phyloP scores from a whole-genome alignment of 2,329 filamentous ascomycete genomes.

The Phyllosticta ampelicida region DNA sequence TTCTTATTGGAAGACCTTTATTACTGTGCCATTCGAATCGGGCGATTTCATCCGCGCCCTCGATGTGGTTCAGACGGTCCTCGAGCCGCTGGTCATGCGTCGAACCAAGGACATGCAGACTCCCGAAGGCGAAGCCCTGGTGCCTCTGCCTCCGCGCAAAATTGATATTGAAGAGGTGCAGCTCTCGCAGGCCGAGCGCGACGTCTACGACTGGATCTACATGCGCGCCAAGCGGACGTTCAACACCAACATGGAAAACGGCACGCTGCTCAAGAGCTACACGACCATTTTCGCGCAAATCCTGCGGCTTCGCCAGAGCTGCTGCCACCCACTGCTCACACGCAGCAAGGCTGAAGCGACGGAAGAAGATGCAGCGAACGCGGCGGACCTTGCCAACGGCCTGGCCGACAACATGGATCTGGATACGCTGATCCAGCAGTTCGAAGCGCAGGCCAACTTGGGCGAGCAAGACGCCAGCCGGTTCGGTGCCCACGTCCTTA shows the following conservation, averaged over 20 bases:
- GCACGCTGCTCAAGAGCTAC: slow-evolving; percentile 88
- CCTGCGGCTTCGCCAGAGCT: slow-evolving; percentile 80
- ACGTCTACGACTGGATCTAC: slow-evolving; percentile 88
- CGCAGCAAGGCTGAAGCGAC: slow-evolving; percentile 77
- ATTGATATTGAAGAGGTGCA: slow-evolving; percentile 83
- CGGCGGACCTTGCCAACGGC: slow-evolving; percentile 68
- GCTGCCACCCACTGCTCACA: slow-evolving; percentile 84
- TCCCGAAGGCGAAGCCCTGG: slow-evolving; percentile 68
- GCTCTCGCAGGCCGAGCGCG: slow-evolving; percentile 71
- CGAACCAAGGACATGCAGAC: slow-evolving; percentile 98
- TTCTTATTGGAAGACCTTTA: slow-evolving; percentile 98
- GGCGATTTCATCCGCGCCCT: slow-evolving; percentile 88
- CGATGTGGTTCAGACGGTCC: slow-evolving; percentile 91
- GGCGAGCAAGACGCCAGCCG: slow-evolving; percentile 50
- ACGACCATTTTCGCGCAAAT: slow-evolving; percentile 98
- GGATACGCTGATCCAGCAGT: slow-evolving; percentile 70
- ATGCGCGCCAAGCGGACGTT: slow-evolving; percentile 74
- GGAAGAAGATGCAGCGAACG: slow-evolving; percentile 70
- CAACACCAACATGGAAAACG: slow-evolving; percentile 75
- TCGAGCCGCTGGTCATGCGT: slow-evolving; percentile 90
- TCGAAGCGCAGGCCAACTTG: slow-evolving; percentile 53
- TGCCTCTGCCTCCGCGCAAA: slow-evolving; percentile 68
- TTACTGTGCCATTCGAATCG: slow-evolving; percentile 92
- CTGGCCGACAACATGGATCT: slow-evolving; percentile 95
- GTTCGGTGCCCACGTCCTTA: slow-evolving; percentile 78